Conservation (phyloP, 495 filamentous ascomycete species). For the Aspergillus steynii region DNA sequence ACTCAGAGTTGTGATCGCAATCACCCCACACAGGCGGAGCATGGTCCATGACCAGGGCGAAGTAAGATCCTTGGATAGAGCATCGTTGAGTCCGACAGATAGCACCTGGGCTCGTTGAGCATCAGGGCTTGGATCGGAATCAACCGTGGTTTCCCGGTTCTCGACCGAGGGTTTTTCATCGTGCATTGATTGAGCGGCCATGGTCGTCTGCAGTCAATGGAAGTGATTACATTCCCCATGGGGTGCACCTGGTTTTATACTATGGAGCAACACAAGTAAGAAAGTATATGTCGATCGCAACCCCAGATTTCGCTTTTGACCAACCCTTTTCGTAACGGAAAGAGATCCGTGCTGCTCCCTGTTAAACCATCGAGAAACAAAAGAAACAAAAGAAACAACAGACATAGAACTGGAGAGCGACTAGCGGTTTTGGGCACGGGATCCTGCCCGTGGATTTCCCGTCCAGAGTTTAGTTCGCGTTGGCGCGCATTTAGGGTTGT, state of each 20-base stretch:
- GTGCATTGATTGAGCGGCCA: not conserved
- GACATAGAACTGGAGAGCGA: not conserved
- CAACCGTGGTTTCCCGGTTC: constrained; percentile 5
- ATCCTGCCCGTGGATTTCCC: not conserved
- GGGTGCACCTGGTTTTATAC: constrained; percentile 4
- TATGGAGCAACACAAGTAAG: not conserved
- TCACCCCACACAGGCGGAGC: constrained; percentile 9
- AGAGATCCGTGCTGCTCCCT: constrained; percentile 5
- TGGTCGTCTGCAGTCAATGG: not conserved
- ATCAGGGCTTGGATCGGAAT: not conserved
- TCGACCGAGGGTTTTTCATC: constrained; percentile 9
- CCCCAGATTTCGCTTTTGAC: constrained; percentile 6
- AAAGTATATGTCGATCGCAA: not conserved
- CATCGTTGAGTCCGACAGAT: constrained; percentile 11
- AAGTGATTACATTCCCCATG: constrained; percentile 1
- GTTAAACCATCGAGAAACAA: not conserved
- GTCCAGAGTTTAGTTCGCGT: not conserved
- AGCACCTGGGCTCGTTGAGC: constrained; percentile 10
- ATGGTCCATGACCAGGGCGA: constrained; percentile 12
- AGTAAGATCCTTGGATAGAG: constrained; percentile 7
- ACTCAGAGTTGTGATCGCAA: constrained; percentile 11
- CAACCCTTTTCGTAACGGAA: constrained; percentile 1
- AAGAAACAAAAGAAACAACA: too few species aligned
- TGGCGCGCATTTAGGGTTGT: not conserved
- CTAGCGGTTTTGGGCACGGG: not conserved